Base-by-base conservation (phyloP, 1,284 basidiomycete genomes). In the Sporisorium scitamineum region DNA sequence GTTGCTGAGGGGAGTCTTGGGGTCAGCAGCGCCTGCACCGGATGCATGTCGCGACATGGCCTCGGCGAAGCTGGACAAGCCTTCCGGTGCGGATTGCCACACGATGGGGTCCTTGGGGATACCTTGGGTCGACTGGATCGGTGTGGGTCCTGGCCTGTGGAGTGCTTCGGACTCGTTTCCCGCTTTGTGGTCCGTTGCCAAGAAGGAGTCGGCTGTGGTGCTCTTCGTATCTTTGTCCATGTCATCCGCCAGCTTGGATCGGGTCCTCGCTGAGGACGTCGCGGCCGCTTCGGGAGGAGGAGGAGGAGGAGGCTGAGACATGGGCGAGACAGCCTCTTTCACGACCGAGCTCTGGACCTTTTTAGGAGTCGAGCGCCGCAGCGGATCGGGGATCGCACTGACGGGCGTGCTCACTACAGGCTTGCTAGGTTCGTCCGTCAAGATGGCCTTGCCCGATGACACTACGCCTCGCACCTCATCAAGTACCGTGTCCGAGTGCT, bases 1-100 rank as follows among this genome's bases (percentile, higher is more conserved):
- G 53, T 61, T 61, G 13, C 16, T 2, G 16, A 52, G 54, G 5
- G 45, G 27, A 22, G 27, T 47, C 29, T 61, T 67, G 22, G 55
- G 24, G 27, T 64, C 61, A 22, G 24, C 48, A 24, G 39, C 61
- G 20, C 54, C 57, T 2, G 61, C 45, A n/a, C 50, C 52, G 13
- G 71, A 71, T 27, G 61, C 58, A 39, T 75, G 66, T 9, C 64
- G 53, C 10, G 71, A 59, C 66, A 78, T 61, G 34, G 60, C 64
- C 60, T 69, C 63, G 10, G 67, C 62, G 29, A 72, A 69, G 39
- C 42, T 57, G 8, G 71, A 59, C 5, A 72, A 47, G 11, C 72
- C 70, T 44, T 78, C 76, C 2, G 76, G 76, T 2, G 72, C 76
- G 9, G 76, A 80, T 27, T 77, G 69, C 76, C 78, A 80, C 9